phyloP scores from a whole-genome alignment of 129 eudicot species.

The Tanacetum coccineum region DNA sequence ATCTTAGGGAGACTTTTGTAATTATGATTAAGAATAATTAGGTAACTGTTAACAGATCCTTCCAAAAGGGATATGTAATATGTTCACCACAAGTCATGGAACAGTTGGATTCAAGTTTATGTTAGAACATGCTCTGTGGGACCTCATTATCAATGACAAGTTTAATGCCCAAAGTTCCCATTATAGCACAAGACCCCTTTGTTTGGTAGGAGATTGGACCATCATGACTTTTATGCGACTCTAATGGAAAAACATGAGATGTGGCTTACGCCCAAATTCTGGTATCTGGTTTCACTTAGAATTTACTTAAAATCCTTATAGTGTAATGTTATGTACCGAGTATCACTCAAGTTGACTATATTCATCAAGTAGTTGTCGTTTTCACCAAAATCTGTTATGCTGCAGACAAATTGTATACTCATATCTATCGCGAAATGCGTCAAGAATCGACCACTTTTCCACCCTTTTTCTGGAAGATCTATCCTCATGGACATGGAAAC shows the following conservation, averaged over 20 bases:
- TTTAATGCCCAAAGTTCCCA: slow-evolving; percentile 13
- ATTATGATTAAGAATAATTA: slow-evolving; percentile 1
- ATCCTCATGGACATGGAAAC: too few relatives aligned
- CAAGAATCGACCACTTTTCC: too few relatives aligned
- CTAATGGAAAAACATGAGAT: slow-evolving; percentile 16
- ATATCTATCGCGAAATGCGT: too few relatives aligned
- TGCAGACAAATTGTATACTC: too few relatives aligned
- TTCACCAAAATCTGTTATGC: too few relatives aligned
- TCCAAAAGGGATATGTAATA: neutral
- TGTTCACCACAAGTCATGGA: neutral
- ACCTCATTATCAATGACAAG: slow-evolving; percentile 12
- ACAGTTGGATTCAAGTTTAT: neutral
- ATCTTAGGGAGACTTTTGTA: slow-evolving; percentile 6
- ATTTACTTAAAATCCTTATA: neutral
- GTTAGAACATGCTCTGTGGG: slow-evolving; percentile 11
- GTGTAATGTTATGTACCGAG: neutral
- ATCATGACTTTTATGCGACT: slow-evolving; percentile 17
- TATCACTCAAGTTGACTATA: neutral
- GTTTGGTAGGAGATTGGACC: slow-evolving; percentile 20
- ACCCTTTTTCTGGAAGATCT: too few relatives aligned
- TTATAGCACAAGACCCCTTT: slow-evolving; percentile 13
- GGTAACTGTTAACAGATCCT: neutral
- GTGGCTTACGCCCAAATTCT: slow-evolving; percentile 19
- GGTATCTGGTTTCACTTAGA: slow-evolving; percentile 1
- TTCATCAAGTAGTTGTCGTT: neutral